Evolutionary conservation across 2,329 filamentous ascomycete species (phyloP).

Genomic region (Penicillium sp.): DNA sequence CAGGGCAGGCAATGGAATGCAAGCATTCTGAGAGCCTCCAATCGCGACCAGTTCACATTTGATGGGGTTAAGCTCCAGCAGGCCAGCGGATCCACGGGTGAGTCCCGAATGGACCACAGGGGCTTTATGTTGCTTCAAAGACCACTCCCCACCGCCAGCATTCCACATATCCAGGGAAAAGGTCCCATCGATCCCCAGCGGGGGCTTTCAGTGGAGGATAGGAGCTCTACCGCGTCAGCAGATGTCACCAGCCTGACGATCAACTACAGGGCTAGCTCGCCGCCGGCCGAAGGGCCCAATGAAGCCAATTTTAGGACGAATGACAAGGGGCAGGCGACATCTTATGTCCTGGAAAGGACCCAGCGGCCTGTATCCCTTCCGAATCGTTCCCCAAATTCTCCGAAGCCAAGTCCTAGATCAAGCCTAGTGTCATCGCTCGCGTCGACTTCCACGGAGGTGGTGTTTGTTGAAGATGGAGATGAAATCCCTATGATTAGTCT

Average conservation of each 20-base stretch:
- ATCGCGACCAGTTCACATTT: conserved; percentile 40
- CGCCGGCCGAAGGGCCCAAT: conserved; percentile 26
- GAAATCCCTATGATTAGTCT: conserved; percentile 41
- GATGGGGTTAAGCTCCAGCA: conserved; percentile 27
- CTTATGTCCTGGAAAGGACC: conserved; percentile 39
- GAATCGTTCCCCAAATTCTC: conserved; percentile 35
- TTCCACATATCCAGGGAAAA: conserved; percentile 38
- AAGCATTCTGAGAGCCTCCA: conserved; percentile 40
- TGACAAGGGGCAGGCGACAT: conserved; percentile 41
- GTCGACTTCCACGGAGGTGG: conserved; percentile 34
- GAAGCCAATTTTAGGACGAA: conserved; percentile 31
- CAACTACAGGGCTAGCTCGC: conserved; percentile 30
- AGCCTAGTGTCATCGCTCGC: conserved; percentile 35
- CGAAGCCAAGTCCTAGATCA: conserved; percentile 31
- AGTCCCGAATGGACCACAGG: conserved; percentile 36
- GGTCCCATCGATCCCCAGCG: conserved; percentile 25
- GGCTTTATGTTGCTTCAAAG: conserved; percentile 34
- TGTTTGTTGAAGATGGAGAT: conserved; percentile 36
- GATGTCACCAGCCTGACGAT: conserved; percentile 34
- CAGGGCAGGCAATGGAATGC: conserved; percentile 43
- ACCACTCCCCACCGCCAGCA: conserved; percentile 40
- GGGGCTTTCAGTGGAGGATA: conserved; percentile 29
- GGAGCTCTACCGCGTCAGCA: conserved; percentile 31
- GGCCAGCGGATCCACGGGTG: conserved; percentile 29
- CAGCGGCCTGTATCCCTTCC: conserved; percentile 41